Percentiles rank a stretch among this genome's conserved stretches.
Evolutionary conservation across 169 alveolate species (phyloP).

Genomic region (Cystoisospora suis): DNA sequence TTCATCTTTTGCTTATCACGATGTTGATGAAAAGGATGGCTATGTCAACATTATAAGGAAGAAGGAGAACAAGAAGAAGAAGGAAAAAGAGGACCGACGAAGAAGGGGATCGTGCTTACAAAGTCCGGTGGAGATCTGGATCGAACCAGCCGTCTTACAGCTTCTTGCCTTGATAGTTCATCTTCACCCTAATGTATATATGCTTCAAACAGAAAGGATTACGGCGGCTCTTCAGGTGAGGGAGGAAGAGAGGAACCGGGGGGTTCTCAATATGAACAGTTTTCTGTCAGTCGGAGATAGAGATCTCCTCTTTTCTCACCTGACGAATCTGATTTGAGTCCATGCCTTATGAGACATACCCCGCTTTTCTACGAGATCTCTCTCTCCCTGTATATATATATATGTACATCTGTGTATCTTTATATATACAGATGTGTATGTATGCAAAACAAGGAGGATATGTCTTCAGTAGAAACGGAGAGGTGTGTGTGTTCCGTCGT

Average conservation of each 20-base stretch:
- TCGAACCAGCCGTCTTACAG: conserved; percentile 15
- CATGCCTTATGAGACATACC: too few relatives aligned
- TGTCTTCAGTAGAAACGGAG: too few relatives aligned
- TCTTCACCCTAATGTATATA: conserved; percentile 63
- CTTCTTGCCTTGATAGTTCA: conserved; percentile 48
- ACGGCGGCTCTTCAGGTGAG: conserved; percentile 1
- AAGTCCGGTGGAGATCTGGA: not conserved
- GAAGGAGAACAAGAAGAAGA: too few relatives aligned
- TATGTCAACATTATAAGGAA: too few relatives aligned
- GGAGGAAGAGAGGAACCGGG: not conserved
- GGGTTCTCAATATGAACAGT: not conserved
- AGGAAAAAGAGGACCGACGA: too few relatives aligned
- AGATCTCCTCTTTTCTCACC: too few relatives aligned
- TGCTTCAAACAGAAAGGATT: conserved; percentile 57
- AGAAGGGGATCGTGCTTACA: too few relatives aligned
- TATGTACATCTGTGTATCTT: not conserved
- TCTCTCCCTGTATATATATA: not conserved
- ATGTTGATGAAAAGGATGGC: too few relatives aligned
- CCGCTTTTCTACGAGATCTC: too few relatives aligned
- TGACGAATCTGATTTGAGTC: too few relatives aligned
- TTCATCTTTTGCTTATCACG: too few relatives aligned
- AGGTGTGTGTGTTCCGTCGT: not conserved
- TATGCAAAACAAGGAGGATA: not conserved
- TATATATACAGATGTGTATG: not conserved
- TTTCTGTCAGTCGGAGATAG: not conserved